A percentile compares a stretch with the other conserved stretches of the same genome.
These are phyloP conservation scores for Ascochyta lentis DNA, from an alignment of 2,329 filamentous ascomycete species.

Conservation along the genomic window DNA sequence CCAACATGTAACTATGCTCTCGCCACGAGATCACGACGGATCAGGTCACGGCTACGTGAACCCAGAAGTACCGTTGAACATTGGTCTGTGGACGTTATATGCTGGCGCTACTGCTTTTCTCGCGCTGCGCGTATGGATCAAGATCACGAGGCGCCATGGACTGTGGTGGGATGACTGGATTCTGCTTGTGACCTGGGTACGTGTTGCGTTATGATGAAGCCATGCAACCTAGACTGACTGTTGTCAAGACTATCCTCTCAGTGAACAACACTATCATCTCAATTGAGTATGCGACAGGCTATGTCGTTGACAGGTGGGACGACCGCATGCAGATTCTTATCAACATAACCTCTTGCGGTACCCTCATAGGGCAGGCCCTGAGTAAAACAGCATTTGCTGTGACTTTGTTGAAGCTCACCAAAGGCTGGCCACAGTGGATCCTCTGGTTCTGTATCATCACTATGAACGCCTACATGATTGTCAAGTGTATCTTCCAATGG, in stretches of 20 bases:
- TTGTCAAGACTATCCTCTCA: slow-evolving; percentile 48
- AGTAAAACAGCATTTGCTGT: slow-evolving; percentile 51
- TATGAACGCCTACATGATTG: slow-evolving; percentile 59
- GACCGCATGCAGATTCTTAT: slow-evolving; percentile 62
- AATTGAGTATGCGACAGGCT: slow-evolving; percentile 58
- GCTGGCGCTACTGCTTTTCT: slow-evolving; percentile 48
- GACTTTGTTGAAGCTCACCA: slow-evolving; percentile 53
- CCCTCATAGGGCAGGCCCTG: slow-evolving; percentile 46
- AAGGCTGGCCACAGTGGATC: slow-evolving; percentile 52
- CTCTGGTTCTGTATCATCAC: slow-evolving; percentile 59
- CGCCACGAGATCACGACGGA: slow-evolving; percentile 29
- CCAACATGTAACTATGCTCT: slow-evolving; percentile 34
- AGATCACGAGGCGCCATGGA: slow-evolving; percentile 47
- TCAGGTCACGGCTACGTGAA: slow-evolving; percentile 39
- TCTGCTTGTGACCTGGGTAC: slow-evolving; percentile 47
- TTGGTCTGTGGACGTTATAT: slow-evolving; percentile 50
- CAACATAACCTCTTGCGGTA: slow-evolving; percentile 52
- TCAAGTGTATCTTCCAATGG: slow-evolving; percentile 60
- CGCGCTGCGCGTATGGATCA: slow-evolving; percentile 46
- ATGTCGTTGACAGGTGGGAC: slow-evolving; percentile 57
- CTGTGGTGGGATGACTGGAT: slow-evolving; percentile 53
- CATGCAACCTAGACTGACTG: slow-evolving; percentile 10
- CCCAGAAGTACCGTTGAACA: slow-evolving; percentile 46
- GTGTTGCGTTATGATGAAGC: slow-evolving; percentile 15
- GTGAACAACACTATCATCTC: slow-evolving; percentile 56